Percentiles rank a stretch among this genome's conserved stretches.
Evolutionary conservation across 2,329 filamentous ascomycete genomes (phyloP).

Genomic region (Coniochaeta sp.): DNA sequence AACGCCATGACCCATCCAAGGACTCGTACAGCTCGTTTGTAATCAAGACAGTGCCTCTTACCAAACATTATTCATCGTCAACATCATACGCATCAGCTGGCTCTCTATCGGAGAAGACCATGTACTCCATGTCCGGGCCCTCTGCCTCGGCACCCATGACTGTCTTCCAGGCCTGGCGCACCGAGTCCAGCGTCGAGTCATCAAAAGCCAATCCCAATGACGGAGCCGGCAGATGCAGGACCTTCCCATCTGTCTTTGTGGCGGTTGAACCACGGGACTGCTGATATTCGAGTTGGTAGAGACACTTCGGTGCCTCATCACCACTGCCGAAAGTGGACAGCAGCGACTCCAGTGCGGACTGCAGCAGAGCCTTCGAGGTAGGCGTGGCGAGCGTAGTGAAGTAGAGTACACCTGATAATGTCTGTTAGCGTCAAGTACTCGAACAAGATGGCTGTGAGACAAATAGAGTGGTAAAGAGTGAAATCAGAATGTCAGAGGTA

Average conservation of each 20-base stretch:
- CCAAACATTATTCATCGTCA: background rate
- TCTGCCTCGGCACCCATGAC: slow-evolving; percentile 46
- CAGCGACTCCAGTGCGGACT: slow-evolving; percentile 34
- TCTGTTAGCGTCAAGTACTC: background rate
- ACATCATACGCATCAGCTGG: slow-evolving; percentile 47
- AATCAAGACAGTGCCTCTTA: background rate
- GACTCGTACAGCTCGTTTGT: background rate
- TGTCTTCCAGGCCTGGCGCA: slow-evolving; percentile 63
- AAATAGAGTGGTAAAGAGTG: slow-evolving; percentile 18
- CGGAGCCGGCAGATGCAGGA: slow-evolving; percentile 51
- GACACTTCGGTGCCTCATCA: slow-evolving; percentile 22
- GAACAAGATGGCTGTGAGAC: background rate
- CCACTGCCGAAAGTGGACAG: slow-evolving; percentile 19
- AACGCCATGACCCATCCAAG: background rate
- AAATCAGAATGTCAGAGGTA: slow-evolving; percentile 87
- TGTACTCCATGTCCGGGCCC: slow-evolving; percentile 48
- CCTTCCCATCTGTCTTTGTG: slow-evolving; percentile 27
- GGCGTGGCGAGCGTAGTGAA: slow-evolving; percentile 29
- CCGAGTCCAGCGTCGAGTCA: slow-evolving; percentile 59
- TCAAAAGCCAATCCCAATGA: slow-evolving; percentile 66
- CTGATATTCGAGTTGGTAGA: slow-evolving; percentile 51
- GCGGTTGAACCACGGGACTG: slow-evolving; percentile 29
- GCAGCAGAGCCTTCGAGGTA: slow-evolving; percentile 27
- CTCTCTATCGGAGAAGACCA: slow-evolving; percentile 74
- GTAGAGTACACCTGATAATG: slow-evolving; percentile 29